These are phyloP conservation scores for Diphasiastrum complanatum DNA, from an alignment of 83 land plant genomes.

Conservation along the genomic window DNA sequence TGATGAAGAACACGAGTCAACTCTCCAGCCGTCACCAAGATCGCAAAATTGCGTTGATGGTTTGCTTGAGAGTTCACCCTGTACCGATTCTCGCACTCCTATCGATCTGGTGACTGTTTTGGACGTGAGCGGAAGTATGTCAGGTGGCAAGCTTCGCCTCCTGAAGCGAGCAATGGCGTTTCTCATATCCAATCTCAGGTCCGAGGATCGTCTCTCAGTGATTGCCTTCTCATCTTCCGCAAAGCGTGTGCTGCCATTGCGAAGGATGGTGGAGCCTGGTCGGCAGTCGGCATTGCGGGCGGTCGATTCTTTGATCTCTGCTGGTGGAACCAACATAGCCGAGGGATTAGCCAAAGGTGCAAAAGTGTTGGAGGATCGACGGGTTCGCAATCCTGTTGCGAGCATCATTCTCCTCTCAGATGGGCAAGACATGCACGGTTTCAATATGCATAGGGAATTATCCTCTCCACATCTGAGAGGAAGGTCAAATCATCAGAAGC, in stretches of 20 bases:
- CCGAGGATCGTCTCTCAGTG: constrained; percentile 68
- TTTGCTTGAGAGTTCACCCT: too few relatives aligned
- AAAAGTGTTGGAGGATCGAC: constrained; percentile 56
- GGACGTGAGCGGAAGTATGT: constrained; percentile 95
- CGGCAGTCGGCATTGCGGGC: constrained; percentile 57
- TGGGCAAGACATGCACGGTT: constrained; percentile 72
- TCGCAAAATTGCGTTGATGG: too few relatives aligned
- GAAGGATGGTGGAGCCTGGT: constrained; percentile 60
- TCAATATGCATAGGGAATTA: constrained; percentile 23
- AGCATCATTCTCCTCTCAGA: constrained; percentile 84
- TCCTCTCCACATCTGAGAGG: constrained; percentile 14
- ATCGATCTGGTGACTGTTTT: constrained; percentile 87
- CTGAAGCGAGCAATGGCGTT: constrained; percentile 76
- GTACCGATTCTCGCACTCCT: constrained; percentile 40
- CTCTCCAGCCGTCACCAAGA: too few relatives aligned
- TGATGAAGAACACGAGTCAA: constrained; percentile 9
- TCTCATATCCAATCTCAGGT: constrained; percentile 71
- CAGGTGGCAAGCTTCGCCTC: constrained; percentile 72
- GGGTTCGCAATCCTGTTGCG: constrained; percentile 55
- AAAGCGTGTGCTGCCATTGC: constrained; percentile 64
- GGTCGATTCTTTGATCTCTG: constrained; percentile 49
- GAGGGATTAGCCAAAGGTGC: constrained; percentile 66
- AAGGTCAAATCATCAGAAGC: constrained; percentile 24
- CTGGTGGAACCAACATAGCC: constrained; percentile 82
- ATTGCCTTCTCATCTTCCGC: constrained; percentile 74